Evolutionary conservation across 768 basidiomycete genomes (phyloP).

Genomic region (Leccinum imitatum): DNA sequence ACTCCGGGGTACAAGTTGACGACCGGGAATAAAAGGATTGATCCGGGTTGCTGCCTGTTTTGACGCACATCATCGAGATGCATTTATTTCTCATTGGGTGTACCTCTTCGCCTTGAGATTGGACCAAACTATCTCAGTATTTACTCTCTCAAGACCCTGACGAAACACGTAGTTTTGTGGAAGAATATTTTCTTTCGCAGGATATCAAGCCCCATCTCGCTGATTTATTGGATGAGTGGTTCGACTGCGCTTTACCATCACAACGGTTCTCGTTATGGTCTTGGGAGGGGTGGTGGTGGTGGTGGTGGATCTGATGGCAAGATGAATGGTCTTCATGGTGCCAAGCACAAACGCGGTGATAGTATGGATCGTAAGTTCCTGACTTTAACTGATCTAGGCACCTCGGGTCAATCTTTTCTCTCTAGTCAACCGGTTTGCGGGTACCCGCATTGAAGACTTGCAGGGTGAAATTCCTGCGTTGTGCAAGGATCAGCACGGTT

Average conservation of each 20-base stretch:
- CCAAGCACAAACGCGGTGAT: slow-evolving; percentile 94
- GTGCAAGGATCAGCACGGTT: slow-evolving; percentile 99
- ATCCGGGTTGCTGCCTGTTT: no score
- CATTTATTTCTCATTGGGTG: no score
- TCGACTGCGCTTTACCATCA: slow-evolving; percentile 79
- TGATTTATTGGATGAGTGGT: slow-evolving; percentile 39
- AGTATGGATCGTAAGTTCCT: slow-evolving; percentile 84
- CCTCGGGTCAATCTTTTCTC: neutral
- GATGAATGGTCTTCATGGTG: slow-evolving; percentile 87
- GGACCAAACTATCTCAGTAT: no score
- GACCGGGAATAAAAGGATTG: no score
- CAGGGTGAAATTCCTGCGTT: slow-evolving; percentile 91
- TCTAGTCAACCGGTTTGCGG: slow-evolving; percentile 93
- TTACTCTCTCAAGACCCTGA: no score
- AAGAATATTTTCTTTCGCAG: no score
- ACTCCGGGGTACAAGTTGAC: no score
- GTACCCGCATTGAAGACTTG: slow-evolving; percentile 92
- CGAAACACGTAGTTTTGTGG: no score
- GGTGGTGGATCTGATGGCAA: slow-evolving; percentile 63
- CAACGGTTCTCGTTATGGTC: slow-evolving; percentile 73
- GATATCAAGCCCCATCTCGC: no score
- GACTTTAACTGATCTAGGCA: neutral
- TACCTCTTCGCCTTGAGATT: no score
- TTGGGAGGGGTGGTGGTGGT: slow-evolving; percentile 53
- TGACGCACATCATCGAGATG: no score